Conservation (phyloP, 2,329 filamentous ascomycete genomes). For the Ophiostoma himal-ulmi region DNA sequence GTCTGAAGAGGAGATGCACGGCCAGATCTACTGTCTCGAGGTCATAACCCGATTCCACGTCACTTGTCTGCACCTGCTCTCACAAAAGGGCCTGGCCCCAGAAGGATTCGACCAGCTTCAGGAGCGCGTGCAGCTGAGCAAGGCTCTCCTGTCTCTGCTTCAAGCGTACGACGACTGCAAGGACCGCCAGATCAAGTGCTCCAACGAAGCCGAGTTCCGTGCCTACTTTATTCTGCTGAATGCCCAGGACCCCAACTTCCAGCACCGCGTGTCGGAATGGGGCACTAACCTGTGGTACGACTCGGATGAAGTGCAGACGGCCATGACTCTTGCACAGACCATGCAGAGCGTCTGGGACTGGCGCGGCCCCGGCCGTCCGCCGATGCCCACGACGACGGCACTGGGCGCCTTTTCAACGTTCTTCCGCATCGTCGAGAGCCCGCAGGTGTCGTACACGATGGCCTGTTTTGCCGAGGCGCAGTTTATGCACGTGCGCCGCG, state of each 20-base stretch:
- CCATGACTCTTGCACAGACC: conserved; percentile 54
- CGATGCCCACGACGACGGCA: conserved; percentile 43
- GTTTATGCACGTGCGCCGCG: conserved; percentile 55
- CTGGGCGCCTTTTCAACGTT: conserved; percentile 48
- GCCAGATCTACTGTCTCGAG: conserved; percentile 59
- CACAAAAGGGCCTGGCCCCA: conserved; percentile 48
- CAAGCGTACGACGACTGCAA: conserved; percentile 62
- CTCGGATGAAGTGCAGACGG: conserved; percentile 55
- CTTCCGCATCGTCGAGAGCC: conserved; percentile 54
- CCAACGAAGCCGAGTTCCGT: conserved; percentile 61
- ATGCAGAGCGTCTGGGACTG: conserved; percentile 53
- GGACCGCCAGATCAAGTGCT: conserved; percentile 50
- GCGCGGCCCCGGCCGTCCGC: conserved; percentile 52
- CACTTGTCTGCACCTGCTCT: conserved; percentile 57
- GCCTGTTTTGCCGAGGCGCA: conserved; percentile 64
- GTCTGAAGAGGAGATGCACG: conserved; percentile 49
- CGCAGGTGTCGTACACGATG: conserved; percentile 60
- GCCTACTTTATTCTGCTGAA: conserved; percentile 61
- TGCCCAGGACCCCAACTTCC: conserved; percentile 52
- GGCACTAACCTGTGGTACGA: conserved; percentile 49
- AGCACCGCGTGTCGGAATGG: conserved; percentile 52
- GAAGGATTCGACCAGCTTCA: conserved; percentile 62
- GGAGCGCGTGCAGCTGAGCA: conserved; percentile 61
- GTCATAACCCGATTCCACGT: conserved; percentile 63
- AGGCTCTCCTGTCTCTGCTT: conserved; percentile 58